Conservation (phyloP, 495 filamentous ascomycete species). For the Lasiosphaeria miniovina region DNA sequence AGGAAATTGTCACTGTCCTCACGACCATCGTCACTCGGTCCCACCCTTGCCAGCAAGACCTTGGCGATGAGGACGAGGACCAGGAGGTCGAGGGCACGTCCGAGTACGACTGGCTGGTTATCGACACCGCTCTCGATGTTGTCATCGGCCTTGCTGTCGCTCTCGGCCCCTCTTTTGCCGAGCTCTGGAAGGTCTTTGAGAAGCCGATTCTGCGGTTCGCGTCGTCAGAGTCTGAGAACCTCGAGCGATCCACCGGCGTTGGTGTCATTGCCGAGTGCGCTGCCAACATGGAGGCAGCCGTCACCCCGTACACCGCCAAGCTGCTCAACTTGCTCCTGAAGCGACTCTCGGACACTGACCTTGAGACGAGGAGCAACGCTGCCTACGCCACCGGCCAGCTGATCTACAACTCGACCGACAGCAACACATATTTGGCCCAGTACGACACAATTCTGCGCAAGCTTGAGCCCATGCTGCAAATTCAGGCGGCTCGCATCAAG, state of each 20-base stretch:
- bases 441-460: constrained; percentile 75
- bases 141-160: constrained; percentile 77
- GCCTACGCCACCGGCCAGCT: constrained; percentile 87
- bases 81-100: constrained; percentile 70
- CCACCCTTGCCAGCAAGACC: constrained; percentile 90
- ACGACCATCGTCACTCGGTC: constrained; percentile 78
- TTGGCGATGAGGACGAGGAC: constrained; percentile 72
- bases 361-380: constrained; percentile 90
- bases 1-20: constrained; percentile 58
- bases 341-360: constrained; percentile 83
- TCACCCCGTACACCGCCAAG: constrained; percentile 71
- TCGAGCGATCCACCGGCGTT: constrained; percentile 83
- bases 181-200: constrained; percentile 91
- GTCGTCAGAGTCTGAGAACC: constrained; percentile 68
- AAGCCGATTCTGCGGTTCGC: constrained; percentile 86
- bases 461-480: constrained; percentile 78
- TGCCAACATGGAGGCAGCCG: constrained; percentile 71
- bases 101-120: constrained; percentile 95
- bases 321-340: constrained; percentile 82
- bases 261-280: constrained; percentile 92
- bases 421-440: constrained; percentile 64
- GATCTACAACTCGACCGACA: constrained; percentile 71
- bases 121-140: constrained; percentile 91
- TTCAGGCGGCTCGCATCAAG: constrained; percentile 69
- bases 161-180: constrained; percentile 73